Conservation (phyloP, 78 protist genomes). For the Speleostelium caveatum region DNA sequence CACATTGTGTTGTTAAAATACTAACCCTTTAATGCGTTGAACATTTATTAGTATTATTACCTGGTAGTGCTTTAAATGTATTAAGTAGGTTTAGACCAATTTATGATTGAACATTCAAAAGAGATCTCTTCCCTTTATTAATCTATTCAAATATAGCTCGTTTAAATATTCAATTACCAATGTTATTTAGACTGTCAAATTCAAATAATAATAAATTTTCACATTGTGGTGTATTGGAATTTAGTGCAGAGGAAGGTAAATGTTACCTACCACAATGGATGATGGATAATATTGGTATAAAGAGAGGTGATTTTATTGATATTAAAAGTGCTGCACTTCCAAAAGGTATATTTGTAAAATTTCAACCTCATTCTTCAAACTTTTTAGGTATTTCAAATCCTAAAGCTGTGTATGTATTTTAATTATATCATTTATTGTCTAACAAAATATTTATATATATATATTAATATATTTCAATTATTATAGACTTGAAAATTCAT, state of each 20-base stretch:
- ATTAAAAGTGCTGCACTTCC: constrained; percentile 71
- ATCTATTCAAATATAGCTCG: no score
- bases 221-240: constrained; percentile 91
- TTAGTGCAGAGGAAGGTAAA: constrained; percentile 89
- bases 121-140: neutral
- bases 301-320: constrained; percentile 55
- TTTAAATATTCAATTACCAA: constrained; percentile 77
- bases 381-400: constrained; percentile 92
- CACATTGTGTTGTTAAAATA: neutral
- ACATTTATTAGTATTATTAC: constrained; percentile 57
- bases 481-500: constrained; percentile 81
- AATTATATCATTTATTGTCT: neutral
- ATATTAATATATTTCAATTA: neutral
- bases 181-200: constrained; percentile 80
- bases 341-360: constrained; percentile 80
- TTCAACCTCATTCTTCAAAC: constrained; percentile 88
- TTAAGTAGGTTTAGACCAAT: no score
- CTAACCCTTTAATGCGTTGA: neutral
- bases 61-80: constrained; percentile 69
- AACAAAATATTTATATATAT: neutral
- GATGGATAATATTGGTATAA: constrained; percentile 80
- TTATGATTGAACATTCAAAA: neutral
- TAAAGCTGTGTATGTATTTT: constrained; percentile 84
- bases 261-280: constrained; percentile 90
- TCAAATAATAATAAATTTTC: constrained; percentile 42